A percentile compares a stretch with the other conserved stretches of the same genome.
Conservation (phyloP, 306 rosid genomes). For the Gleditsia sinensis region DNA sequence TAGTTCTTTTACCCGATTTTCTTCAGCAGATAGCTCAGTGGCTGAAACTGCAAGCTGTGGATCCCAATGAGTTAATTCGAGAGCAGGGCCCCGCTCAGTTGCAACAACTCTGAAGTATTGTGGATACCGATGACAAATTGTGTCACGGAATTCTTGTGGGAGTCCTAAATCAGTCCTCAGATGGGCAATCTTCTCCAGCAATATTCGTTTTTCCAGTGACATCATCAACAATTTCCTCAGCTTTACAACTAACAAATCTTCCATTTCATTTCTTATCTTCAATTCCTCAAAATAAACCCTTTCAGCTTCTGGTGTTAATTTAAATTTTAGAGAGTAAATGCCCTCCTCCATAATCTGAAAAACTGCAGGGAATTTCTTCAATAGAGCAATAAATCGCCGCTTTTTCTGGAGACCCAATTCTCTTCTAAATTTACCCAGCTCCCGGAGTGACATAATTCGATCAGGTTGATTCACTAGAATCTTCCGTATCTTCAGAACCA, state of each 20-base stretch:
- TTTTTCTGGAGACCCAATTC: constrained; percentile 70
- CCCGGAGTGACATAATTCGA: constrained; percentile 72
- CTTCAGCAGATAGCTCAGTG: constrained; percentile 75
- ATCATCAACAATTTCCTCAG: constrained; percentile 88
- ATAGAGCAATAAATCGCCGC: constrained; percentile 64
- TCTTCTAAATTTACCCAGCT: constrained; percentile 69
- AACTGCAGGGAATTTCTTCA: constrained; percentile 78
- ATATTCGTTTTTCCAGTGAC: constrained; percentile 70
- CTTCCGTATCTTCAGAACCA: constrained; percentile 74
- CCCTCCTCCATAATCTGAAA: constrained; percentile 81
- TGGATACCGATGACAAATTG: constrained; percentile 78
- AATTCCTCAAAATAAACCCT: constrained; percentile 76
- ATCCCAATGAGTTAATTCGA: constrained; percentile 91
- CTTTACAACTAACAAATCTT: constrained; percentile 68
- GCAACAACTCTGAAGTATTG: constrained; percentile 78
- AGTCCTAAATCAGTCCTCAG: constrained; percentile 73
- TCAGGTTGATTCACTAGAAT: constrained; percentile 68
- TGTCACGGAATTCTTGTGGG: constrained; percentile 78
- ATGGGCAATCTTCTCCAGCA: constrained; percentile 83
- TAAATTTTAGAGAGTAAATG: constrained; percentile 66
- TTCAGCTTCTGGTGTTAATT: constrained; percentile 75
- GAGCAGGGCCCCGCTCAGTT: constrained; percentile 75
- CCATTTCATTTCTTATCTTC: constrained; percentile 81
- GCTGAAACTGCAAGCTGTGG: constrained; percentile 92
- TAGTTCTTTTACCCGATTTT: constrained; percentile 58